phyloP scores from a whole-genome alignment of 1,284 basidiomycete genomes.

The Marasmius oreades region DNA sequence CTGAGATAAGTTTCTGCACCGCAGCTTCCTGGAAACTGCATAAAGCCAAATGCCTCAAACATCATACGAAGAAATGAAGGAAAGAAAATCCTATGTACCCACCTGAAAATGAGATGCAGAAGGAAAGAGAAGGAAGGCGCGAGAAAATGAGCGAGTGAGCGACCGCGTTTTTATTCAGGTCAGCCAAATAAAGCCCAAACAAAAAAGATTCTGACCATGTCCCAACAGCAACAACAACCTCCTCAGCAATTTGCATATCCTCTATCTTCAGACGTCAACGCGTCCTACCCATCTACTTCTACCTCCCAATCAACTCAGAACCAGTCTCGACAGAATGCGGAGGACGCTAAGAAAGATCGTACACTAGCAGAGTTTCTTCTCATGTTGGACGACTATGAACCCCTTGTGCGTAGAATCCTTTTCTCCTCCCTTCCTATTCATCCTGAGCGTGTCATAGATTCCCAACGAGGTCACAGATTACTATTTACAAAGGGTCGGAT shows the following conservation, averaged over 20 bases:
- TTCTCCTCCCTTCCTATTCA: no score
- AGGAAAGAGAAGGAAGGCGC: neutral
- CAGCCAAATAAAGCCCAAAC: constrained; percentile 2
- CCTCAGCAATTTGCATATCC: constrained; percentile 26
- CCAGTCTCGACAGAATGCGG: constrained; percentile 67
- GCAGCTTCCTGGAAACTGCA: constrained; percentile 52
- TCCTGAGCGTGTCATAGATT: no score
- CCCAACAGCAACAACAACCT: neutral
- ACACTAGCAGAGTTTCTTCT: constrained; percentile 93
- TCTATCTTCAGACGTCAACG: constrained; percentile 16
- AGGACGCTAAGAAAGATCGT: constrained; percentile 84
- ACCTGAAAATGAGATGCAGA: constrained; percentile 16
- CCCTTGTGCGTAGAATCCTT: constrained; percentile 83
- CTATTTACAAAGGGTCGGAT: constrained; percentile 94
- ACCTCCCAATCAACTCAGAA: constrained; percentile 25
- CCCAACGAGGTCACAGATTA: constrained; percentile 98
- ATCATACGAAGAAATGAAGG: constrained; percentile 45
- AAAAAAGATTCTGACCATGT: neutral
- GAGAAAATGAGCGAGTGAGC: neutral
- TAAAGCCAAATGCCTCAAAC: constrained; percentile 95
- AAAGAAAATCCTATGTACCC: constrained; percentile 19
- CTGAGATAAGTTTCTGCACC: constrained; percentile 48
- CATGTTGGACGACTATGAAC: constrained; percentile 96
- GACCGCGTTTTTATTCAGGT: neutral
- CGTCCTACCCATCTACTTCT: constrained; percentile 2